Evolutionary conservation across 1,284 basidiomycete genomes (phyloP).

Genomic region (Ganoderma meredithae): DNA sequence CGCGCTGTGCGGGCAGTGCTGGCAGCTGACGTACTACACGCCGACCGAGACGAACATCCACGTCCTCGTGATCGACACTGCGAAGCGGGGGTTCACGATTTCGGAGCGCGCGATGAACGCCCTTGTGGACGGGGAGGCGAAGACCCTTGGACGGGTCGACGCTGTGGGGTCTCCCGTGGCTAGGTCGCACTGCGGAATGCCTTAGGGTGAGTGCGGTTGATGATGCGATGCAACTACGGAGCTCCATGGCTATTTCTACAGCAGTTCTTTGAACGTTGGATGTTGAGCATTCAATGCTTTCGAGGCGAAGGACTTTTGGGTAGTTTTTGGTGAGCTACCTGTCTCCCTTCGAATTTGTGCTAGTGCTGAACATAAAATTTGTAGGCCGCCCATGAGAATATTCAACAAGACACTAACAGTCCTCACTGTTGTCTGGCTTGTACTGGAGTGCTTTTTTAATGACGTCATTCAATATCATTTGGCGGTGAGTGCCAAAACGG

Average conservation of each 20-base stretch:
- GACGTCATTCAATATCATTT: background rate
- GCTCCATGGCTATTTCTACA: background rate
- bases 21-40: constrained; percentile 47
- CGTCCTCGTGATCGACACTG: constrained; percentile 50
- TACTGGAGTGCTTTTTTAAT: background rate
- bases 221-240: background rate
- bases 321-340: no score
- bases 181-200: background rate
- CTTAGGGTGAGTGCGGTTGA: background rate
- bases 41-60: constrained; percentile 36
- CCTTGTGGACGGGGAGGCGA: constrained; percentile 35
- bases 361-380: no score
- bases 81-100: constrained; percentile 47
- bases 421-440: background rate
- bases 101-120: constrained; percentile 38
- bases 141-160: constrained; percentile 29
- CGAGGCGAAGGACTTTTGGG: no score
- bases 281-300: background rate
- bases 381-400: no score
- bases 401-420: no score
- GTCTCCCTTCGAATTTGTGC: no score
- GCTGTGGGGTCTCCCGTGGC: constrained; percentile 11
- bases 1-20: constrained; percentile 52
- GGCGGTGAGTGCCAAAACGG: constrained; percentile 2
- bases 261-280: background rate